Evolutionary conservation across 2,329 filamentous ascomycete species (phyloP).

Genomic region (Fusarium cyanostomum): DNA sequence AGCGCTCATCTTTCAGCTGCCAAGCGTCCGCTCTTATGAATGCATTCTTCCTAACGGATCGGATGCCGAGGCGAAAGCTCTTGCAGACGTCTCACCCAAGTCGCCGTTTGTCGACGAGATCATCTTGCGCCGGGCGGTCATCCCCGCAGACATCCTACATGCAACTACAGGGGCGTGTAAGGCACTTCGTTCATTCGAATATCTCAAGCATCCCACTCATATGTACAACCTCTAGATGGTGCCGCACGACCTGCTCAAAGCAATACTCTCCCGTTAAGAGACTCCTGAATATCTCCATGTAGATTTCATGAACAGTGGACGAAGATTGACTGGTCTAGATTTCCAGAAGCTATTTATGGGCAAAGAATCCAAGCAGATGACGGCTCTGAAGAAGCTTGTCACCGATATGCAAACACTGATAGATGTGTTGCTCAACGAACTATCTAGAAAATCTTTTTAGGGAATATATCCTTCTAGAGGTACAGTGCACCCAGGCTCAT

Average conservation of each 20-base stretch:
- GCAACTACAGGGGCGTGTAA: slow-evolving; percentile 1
- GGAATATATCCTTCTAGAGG: neutral
- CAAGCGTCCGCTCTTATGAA: slow-evolving; percentile 5
- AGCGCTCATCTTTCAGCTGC: neutral
- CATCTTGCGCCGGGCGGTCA: neutral
- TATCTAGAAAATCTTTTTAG: neutral
- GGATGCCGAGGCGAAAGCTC: neutral
- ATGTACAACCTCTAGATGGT: slow-evolving; percentile 2
- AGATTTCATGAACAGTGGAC: slow-evolving; percentile 12
- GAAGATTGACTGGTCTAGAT: neutral
- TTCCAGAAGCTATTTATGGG: neutral
- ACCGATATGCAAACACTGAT: neutral
- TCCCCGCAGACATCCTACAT: neutral
- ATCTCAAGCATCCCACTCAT: neutral
- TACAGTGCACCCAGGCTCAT: neutral
- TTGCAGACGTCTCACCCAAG: neutral
- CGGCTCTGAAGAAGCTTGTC: neutral
- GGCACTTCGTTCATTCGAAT: slow-evolving; percentile 4
- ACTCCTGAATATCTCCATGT: slow-evolving; percentile 17
- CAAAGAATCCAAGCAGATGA: neutral
- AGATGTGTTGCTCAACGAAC: neutral
- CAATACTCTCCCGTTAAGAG: slow-evolving; percentile 1
- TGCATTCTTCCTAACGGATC: neutral
- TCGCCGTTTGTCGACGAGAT: slow-evolving; percentile 4
- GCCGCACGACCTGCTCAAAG: slow-evolving; percentile 10